Conservation (phyloP, 148 eudicot species). For the Cornus florida region DNA sequence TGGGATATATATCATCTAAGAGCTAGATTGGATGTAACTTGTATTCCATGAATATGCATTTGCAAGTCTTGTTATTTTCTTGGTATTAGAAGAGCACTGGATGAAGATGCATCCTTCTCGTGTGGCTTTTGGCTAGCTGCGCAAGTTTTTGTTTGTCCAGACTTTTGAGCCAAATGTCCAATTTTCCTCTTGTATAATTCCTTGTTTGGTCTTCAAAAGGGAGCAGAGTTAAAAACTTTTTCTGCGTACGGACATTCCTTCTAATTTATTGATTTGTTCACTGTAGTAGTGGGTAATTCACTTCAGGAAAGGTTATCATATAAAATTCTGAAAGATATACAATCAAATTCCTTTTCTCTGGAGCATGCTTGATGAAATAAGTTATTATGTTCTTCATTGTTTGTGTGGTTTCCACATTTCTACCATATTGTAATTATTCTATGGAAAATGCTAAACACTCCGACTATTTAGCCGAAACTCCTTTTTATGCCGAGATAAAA, state of each 20-base stretch:
- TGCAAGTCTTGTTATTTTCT: background rate
- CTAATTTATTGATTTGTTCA: too few species aligned
- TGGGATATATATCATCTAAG: background rate
- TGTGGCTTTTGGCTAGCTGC: background rate
- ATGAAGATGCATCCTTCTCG: background rate
- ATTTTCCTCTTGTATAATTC: background rate
- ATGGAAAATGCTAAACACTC: too few species aligned
- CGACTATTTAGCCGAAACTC: too few species aligned
- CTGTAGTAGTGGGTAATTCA: too few species aligned
- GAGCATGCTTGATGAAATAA: conserved; percentile 6
- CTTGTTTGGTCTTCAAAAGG: background rate
- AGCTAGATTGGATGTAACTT: too few species aligned
- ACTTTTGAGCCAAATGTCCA: background rate
- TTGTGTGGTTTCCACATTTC: background rate
- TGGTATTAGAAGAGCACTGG: background rate
- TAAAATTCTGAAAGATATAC: too few species aligned
- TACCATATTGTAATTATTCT: too few species aligned
- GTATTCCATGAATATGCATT: too few species aligned
- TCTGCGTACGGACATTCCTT: background rate
- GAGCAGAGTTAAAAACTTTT: background rate
- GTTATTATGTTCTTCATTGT: background rate
- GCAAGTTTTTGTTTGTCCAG: background rate
- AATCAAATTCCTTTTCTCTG: background rate
- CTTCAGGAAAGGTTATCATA: too few species aligned
- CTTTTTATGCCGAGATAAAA: too few species aligned